These are phyloP conservation scores for Leishmania braziliensis DNA, from an alignment of 208 protist species.

Conservation along the genomic window DNA sequence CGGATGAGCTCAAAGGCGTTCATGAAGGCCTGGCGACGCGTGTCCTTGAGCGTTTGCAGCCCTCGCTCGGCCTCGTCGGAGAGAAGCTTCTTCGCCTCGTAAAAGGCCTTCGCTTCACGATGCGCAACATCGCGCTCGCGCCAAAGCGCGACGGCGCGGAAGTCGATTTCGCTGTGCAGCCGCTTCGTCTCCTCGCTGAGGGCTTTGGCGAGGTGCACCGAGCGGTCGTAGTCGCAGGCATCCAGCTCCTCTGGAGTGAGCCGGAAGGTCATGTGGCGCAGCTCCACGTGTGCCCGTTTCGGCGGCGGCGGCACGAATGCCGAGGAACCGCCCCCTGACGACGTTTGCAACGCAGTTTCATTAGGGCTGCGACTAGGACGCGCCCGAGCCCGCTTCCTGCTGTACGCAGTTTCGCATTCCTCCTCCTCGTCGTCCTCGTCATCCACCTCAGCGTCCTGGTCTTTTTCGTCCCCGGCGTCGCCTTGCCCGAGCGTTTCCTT, in stretches of 20 bases:
- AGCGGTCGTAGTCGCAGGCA: conserved; percentile 79
- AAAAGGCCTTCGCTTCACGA: conserved; percentile 58
- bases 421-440: conserved; percentile 33
- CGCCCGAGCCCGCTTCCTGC: background rate
- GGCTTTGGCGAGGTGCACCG: conserved; percentile 86
- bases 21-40: conserved; percentile 97
- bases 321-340: background rate
- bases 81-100: conserved; percentile 49
- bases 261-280: conserved; percentile 60
- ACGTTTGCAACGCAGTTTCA: background rate
- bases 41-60: conserved; percentile 74
- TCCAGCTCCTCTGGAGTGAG: conserved; percentile 76
- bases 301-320: background rate
- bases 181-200: conserved; percentile 87
- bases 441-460: background rate
- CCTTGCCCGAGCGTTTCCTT: conserved; percentile 70
- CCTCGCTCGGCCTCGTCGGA: conserved; percentile 79
- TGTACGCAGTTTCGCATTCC: conserved; percentile 17
- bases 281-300: conserved; percentile 29
- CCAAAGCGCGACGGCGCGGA: conserved; percentile 96
- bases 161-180: conserved; percentile 90
- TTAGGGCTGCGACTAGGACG: background rate
- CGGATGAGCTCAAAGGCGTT: conserved; percentile 97
- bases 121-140: conserved; percentile 90
- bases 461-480: conserved; percentile 23